Evolutionary conservation across 2,329 filamentous ascomycete genomes (phyloP).

Genomic region (Beauveria scarabaeidicola): DNA sequence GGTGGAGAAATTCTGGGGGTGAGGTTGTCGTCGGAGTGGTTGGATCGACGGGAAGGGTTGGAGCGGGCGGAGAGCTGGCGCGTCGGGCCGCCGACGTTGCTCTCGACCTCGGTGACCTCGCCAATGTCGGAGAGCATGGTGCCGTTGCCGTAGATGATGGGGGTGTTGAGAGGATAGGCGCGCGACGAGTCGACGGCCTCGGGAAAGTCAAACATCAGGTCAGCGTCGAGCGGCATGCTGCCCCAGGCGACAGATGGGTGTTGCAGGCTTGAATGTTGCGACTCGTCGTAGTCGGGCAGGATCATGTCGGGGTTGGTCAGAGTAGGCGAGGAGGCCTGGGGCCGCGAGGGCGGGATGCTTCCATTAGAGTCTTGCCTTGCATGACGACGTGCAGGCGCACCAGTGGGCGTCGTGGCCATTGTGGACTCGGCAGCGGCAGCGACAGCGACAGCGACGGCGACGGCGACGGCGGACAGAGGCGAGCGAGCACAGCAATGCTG

Average conservation of each 20-base stretch:
- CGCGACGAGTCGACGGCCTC: conserved; percentile 27
- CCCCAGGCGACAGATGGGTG: conserved; percentile 47
- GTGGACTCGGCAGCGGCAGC: not conserved
- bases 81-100: conserved; percentile 35
- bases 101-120: conserved; percentile 47
- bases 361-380: conserved; percentile 21
- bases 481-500: not conserved
- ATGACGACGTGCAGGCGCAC: conserved; percentile 20
- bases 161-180: conserved; percentile 46
- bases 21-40: conserved; percentile 25
- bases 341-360: conserved; percentile 29
- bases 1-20: conserved; percentile 34
- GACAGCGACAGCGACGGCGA: not conserved
- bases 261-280: conserved; percentile 42
- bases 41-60: conserved; percentile 18
- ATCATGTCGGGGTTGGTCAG: conserved; percentile 95
- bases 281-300: conserved; percentile 62
- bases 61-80: conserved; percentile 26
- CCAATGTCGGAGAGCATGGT: conserved; percentile 62
- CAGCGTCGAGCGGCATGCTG: conserved; percentile 28
- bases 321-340: conserved; percentile 66
- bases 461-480: not conserved
- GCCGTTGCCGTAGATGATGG: conserved; percentile 61
- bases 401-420: conserved; percentile 11
- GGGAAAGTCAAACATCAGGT: conserved; percentile 32